Conservation (phyloP, 2,329 filamentous ascomycete species). For the Byssochlamys sp. region DNA sequence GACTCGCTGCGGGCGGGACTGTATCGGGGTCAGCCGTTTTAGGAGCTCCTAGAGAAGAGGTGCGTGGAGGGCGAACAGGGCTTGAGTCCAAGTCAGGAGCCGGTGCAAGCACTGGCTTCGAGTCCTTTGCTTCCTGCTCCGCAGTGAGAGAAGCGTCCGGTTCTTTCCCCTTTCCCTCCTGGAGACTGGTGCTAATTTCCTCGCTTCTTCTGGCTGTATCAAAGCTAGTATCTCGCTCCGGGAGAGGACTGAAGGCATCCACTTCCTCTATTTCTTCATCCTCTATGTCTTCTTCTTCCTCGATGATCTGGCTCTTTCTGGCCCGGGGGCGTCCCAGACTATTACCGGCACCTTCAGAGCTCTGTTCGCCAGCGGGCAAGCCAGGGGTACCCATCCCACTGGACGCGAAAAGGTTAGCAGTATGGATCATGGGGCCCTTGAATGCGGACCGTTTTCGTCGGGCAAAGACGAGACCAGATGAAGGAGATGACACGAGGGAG, state of each 20-base stretch:
- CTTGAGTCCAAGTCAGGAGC: conserved; percentile 23
- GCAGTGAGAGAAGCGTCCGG: conserved; percentile 2
- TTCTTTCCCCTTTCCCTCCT: conserved; percentile 4
- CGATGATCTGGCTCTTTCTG: conserved; percentile 35
- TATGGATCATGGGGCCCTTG: conserved; percentile 36
- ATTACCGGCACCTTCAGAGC: conserved; percentile 10
- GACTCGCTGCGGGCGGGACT: not conserved
- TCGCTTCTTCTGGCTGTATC: not conserved
- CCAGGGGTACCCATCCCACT: conserved; percentile 26
- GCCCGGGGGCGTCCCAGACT: conserved; percentile 17
- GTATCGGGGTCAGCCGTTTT: not conserved
- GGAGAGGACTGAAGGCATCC: conserved; percentile 25
- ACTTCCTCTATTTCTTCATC: conserved; percentile 33
- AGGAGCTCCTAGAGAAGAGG: conserved; percentile 25
- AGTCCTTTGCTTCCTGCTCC: not conserved
- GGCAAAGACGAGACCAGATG: conserved; percentile 37
- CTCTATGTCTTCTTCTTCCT: conserved; percentile 35
- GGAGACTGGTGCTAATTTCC: not conserved
- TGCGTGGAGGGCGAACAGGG: conserved; percentile 25
- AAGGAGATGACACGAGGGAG: conserved; percentile 30
- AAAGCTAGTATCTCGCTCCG: not conserved
- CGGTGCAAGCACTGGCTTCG: conserved; percentile 22
- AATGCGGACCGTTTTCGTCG: conserved; percentile 37
- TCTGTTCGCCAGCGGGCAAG: conserved; percentile 12
- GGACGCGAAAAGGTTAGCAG: conserved; percentile 25